A percentile compares a stretch with the other conserved stretches of the same genome.
Evolutionary conservation across 2,329 filamentous ascomycete genomes (phyloP).

Genomic region (Hypoxylon sp.): DNA sequence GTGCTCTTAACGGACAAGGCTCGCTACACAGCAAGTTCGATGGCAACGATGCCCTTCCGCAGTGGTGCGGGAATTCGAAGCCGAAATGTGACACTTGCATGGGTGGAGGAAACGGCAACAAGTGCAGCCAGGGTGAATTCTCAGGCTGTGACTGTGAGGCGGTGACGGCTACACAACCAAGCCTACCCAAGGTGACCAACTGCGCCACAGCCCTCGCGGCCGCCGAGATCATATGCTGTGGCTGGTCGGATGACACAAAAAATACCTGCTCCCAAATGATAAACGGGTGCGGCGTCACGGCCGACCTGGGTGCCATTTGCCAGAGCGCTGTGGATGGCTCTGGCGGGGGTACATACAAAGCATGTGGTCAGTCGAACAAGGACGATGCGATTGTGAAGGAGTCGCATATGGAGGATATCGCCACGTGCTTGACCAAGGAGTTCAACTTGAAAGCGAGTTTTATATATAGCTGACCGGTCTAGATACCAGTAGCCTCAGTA

Average conservation of each 20-base stretch:
- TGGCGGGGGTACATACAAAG: not conserved
- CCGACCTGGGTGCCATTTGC: not conserved
- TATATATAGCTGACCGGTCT: not conserved
- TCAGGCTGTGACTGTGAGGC: not conserved
- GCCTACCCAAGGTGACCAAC: not conserved
- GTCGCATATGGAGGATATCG: not conserved
- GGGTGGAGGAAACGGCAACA: not conserved
- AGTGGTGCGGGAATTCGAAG: not conserved
- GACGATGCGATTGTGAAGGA: not conserved
- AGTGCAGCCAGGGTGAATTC: not conserved
- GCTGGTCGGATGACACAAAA: not conserved
- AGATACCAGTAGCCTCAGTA: not conserved
- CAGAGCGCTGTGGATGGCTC: not conserved
- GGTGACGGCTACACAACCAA: not conserved
- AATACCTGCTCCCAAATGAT: not conserved
- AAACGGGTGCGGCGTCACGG: not conserved
- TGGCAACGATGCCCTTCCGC: not conserved
- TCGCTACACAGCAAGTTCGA: not conserved
- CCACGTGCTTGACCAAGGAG: not conserved
- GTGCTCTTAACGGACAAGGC: not conserved
- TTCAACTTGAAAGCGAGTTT: not conserved
- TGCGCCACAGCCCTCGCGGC: not conserved
- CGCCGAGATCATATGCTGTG: not conserved
- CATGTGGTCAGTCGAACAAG: not conserved
- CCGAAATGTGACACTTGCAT: constrained; percentile 1